A percentile compares a stretch with the other conserved stretches of the same genome.
Evolutionary conservation across 805 yeast species (phyloP).

Genomic region (Saccharomyces mikatae): DNA sequence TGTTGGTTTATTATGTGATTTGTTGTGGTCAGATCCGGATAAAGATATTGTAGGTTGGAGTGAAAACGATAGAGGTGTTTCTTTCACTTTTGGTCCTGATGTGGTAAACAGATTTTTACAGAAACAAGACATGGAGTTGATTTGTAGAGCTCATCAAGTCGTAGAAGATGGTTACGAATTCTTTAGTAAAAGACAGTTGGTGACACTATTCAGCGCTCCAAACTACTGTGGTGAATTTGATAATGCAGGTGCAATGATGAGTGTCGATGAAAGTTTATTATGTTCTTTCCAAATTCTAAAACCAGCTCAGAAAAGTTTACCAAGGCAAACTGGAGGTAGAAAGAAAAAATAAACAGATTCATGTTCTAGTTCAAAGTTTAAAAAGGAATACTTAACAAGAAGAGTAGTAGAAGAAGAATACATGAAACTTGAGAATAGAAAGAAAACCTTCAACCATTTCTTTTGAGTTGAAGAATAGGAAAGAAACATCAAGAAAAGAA

Average conservation of each 20-base stretch:
- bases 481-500: background rate
- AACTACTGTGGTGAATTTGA: constrained; percentile 98
- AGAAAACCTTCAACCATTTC: background rate
- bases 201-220: constrained; percentile 92
- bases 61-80: constrained; percentile 97
- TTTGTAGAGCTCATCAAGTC: constrained; percentile 98
- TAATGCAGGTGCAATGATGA: constrained; percentile 99
- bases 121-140: constrained; percentile 95
- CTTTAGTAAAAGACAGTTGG: constrained; percentile 91
- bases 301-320: constrained; percentile 80
- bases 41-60: constrained; percentile 98
- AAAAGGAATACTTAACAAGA: constrained; percentile 3
- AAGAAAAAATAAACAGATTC: constrained; percentile 22
- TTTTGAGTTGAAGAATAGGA: constrained; percentile 3
- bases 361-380: background rate
- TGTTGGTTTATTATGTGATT: constrained; percentile 90
- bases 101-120: constrained; percentile 93
- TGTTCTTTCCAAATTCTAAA: constrained; percentile 95
- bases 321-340: constrained; percentile 31
- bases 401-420: constrained; percentile 1
- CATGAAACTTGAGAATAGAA: background rate
- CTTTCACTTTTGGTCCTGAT: constrained; percentile 99
- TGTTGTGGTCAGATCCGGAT: constrained; percentile 98
- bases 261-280: constrained; percentile 89
- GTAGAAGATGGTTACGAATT: constrained; percentile 99